phyloP scores from a whole-genome alignment of 768 basidiomycete genomes.

The Tricholoma sp. region DNA sequence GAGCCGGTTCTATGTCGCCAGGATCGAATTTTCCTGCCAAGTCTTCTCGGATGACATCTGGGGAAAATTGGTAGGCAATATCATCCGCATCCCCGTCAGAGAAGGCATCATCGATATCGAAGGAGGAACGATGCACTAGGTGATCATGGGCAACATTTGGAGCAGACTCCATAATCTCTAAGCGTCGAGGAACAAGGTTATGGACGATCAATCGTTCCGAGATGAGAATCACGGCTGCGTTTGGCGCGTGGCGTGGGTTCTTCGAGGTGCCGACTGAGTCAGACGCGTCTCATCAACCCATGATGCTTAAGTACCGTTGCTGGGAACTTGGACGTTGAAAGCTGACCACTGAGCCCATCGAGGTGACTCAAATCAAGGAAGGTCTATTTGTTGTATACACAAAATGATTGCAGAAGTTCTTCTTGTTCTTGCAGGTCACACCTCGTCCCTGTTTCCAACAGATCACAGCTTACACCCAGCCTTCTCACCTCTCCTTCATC shows the following conservation, averaged over 20 bases:
- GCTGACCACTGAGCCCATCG: not conserved
- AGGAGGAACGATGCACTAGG: slow-evolving; percentile 20
- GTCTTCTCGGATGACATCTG: slow-evolving; percentile 58
- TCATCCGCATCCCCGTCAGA: slow-evolving; percentile 51
- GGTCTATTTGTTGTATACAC: slow-evolving; percentile 5
- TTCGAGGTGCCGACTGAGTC: too few relatives aligned
- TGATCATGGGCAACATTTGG: slow-evolving; percentile 9
- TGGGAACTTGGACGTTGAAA: not conserved
- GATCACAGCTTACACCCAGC: slow-evolving; percentile 58
- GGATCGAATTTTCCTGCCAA: slow-evolving; percentile 45
- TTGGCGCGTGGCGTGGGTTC: too few relatives aligned
- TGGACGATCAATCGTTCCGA: not conserved
- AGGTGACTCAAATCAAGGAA: not conserved
- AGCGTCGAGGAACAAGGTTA: not conserved
- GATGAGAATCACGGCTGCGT: not conserved
- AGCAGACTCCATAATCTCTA: slow-evolving; percentile 9
- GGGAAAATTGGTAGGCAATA: slow-evolving; percentile 47
- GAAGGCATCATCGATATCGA: slow-evolving; percentile 67
- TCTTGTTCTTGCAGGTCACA: slow-evolving; percentile 81
- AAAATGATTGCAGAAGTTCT: slow-evolving; percentile 87
- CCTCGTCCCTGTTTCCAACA: slow-evolving; percentile 73
- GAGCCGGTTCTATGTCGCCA: slow-evolving; percentile 26
- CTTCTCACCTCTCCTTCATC: slow-evolving; percentile 72
- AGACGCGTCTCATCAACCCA: not conserved
- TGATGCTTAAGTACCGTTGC: not conserved